Evolutionary conservation across 2,329 filamentous ascomycete species (phyloP).

Genomic region (Fusarium sp.): DNA sequence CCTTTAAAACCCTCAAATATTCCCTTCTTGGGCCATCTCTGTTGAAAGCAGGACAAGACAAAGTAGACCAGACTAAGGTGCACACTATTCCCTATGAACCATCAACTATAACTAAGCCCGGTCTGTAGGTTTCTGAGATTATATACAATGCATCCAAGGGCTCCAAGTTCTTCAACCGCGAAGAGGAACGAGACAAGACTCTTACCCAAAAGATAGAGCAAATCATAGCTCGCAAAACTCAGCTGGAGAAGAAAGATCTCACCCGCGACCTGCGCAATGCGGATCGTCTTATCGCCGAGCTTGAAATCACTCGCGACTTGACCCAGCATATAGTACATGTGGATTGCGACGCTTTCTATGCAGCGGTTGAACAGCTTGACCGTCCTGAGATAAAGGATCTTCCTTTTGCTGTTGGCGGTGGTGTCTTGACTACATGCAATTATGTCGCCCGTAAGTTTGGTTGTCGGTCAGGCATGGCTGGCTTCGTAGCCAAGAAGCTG

Average conservation of each 20-base stretch:
- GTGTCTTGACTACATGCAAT: slow-evolving; percentile 77
- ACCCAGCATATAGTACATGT: slow-evolving; percentile 89
- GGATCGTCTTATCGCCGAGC: slow-evolving; percentile 81
- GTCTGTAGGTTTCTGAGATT: slow-evolving; percentile 82
- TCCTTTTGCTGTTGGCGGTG: slow-evolving; percentile 88
- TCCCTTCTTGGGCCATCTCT: slow-evolving; percentile 89
- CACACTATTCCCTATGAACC: neutral
- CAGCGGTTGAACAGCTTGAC: slow-evolving; percentile 88
- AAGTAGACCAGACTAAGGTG: slow-evolving; percentile 90
- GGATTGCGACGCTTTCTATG: slow-evolving; percentile 98
- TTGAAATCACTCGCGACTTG: slow-evolving; percentile 83
- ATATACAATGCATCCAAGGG: slow-evolving; percentile 98
- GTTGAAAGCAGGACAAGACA: slow-evolving; percentile 92
- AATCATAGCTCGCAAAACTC: slow-evolving; percentile 79
- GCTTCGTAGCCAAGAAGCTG: slow-evolving; percentile 93
- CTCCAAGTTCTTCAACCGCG: slow-evolving; percentile 94
- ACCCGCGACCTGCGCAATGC: slow-evolving; percentile 78
- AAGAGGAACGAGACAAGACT: slow-evolving; percentile 82
- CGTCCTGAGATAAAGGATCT: slow-evolving; percentile 85
- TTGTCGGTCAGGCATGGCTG: slow-evolving; percentile 93
- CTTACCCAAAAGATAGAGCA: slow-evolving; percentile 87
- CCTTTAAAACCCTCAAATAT: slow-evolving; percentile 78
- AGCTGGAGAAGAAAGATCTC: slow-evolving; percentile 81
- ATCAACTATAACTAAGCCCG: slow-evolving; percentile 3
- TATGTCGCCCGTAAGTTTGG: slow-evolving; percentile 92